Percentiles rank a stretch among this genome's conserved stretches.
phyloP scores from a whole-genome alignment of 371 early-diverging fungal species.

The Entomophthora muscae region DNA sequence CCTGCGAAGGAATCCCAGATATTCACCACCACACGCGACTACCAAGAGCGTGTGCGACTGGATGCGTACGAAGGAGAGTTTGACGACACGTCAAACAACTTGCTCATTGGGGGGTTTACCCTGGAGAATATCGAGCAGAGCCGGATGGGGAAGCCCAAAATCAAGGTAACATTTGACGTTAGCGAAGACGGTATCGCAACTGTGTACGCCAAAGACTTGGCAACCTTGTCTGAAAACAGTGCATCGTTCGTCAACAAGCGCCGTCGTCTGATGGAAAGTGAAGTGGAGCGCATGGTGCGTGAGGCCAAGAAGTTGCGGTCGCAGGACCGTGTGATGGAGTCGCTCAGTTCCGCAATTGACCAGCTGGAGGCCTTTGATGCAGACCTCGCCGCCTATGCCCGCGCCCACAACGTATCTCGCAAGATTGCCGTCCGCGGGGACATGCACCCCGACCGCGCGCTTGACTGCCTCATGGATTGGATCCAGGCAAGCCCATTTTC shows the following conservation, averaged over 20 bases:
- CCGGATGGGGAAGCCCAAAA: slow-evolving; percentile 93
- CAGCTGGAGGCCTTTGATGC: too few species aligned
- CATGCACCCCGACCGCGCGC: too few species aligned
- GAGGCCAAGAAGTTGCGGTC: slow-evolving; percentile 96
- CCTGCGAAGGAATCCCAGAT: slow-evolving; percentile 94
- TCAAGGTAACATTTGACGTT: slow-evolving; percentile 94
- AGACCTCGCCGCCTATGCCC: too few species aligned
- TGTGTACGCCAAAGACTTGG: slow-evolving; percentile 90
- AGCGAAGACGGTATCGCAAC: slow-evolving; percentile 96
- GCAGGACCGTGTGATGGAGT: too few species aligned
- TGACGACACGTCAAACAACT: slow-evolving; percentile 88
- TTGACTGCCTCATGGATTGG: too few species aligned
- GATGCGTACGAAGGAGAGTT: slow-evolving; percentile 98
- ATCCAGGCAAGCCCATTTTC: too few species aligned
- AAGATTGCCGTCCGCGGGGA: too few species aligned
- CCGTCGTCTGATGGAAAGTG: slow-evolving; percentile 91
- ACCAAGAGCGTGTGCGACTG: slow-evolving; percentile 95
- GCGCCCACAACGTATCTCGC: too few species aligned
- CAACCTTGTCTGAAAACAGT: slow-evolving; percentile 82
- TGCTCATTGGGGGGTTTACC: slow-evolving; percentile 90
- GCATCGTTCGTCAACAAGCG: slow-evolving; percentile 97
- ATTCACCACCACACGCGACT: slow-evolving; percentile 96
- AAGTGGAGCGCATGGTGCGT: slow-evolving; percentile 89
- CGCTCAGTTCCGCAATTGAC: too few species aligned
- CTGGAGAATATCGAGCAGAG: slow-evolving; percentile 89